Percentiles rank a stretch among this genome's conserved stretches.
These are phyloP conservation scores for Agaricus blazei DNA, from an alignment of 768 basidiomycete genomes.

Conservation along the genomic window DNA sequence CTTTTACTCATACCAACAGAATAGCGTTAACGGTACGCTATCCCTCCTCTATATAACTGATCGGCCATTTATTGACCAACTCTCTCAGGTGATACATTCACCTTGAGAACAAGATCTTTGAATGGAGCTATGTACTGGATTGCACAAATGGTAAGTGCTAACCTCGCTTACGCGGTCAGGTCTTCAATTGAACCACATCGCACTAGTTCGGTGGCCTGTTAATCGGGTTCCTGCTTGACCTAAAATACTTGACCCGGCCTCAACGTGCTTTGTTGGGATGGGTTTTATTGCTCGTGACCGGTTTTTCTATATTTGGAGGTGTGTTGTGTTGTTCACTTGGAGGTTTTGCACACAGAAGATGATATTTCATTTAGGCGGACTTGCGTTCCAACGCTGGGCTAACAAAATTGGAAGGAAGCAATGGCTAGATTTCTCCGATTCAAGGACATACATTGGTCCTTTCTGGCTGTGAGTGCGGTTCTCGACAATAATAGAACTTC, in stretches of 20 bases:
- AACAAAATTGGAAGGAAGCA: constrained; percentile 18
- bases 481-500: neutral
- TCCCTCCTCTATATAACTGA: neutral
- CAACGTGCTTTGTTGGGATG: constrained; percentile 21
- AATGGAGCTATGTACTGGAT: constrained; percentile 27
- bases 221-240: constrained; percentile 21
- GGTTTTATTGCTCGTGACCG: constrained; percentile 19
- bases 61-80: neutral
- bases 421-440: constrained; percentile 21
- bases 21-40: constrained; percentile 20
- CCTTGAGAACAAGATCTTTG: constrained; percentile 21
- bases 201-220: constrained; percentile 19
- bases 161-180: neutral
- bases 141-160: constrained; percentile 21
- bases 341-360: neutral
- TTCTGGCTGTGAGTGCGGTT: constrained; percentile 20
- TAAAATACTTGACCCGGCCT: constrained; percentile 23
- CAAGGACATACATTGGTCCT: constrained; percentile 19
- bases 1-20: constrained; percentile 26
- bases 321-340: neutral
- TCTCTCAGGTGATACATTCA: constrained; percentile 19
- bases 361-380: constrained; percentile 14
- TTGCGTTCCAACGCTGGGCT: constrained; percentile 24
- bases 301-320: constrained; percentile 25
- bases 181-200: neutral